Percentiles rank a stretch among this genome's conserved stretches.
phyloP scores from a whole-genome alignment of 2,329 filamentous ascomycete genomes.

The Ophiostoma sp. region DNA sequence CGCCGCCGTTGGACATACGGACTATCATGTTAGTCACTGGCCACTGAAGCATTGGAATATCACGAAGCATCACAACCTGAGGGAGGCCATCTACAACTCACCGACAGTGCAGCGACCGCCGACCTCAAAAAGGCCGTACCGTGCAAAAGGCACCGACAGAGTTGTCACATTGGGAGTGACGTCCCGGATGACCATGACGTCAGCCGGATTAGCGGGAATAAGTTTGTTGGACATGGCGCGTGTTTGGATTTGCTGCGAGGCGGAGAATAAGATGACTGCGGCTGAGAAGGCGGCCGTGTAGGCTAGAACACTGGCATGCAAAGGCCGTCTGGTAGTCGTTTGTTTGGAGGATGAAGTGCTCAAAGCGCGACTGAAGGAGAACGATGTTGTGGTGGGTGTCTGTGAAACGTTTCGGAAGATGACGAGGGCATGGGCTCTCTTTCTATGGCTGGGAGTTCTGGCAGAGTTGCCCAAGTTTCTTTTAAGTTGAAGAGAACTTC shows the following conservation, averaged over 20 bases:
- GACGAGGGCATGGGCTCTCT: not conserved
- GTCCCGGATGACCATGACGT: constrained; percentile 86
- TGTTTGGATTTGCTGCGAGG: not conserved
- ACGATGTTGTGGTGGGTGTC: not conserved
- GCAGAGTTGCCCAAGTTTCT: not conserved
- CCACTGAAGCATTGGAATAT: not conserved
- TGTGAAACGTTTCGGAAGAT: not conserved
- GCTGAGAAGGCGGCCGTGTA: not conserved
- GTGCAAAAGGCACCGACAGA: constrained; percentile 75
- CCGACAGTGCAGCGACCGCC: constrained; percentile 77
- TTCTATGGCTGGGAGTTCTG: not conserved
- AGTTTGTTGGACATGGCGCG: constrained; percentile 56
- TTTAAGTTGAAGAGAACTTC: not conserved
- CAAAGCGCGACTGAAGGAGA: not conserved
- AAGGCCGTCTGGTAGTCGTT: not conserved
- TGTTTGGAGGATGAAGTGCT: not conserved
- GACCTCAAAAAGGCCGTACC: constrained; percentile 73
- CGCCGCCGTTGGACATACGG: constrained; percentile 66
- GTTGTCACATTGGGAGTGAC: constrained; percentile 74
- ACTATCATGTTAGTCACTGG: constrained; percentile 40
- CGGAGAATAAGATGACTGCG: not conserved
- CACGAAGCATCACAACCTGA: not conserved
- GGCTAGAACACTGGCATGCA: not conserved
- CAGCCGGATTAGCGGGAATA: constrained; percentile 64
- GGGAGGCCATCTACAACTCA: constrained; percentile 45